Base-by-base conservation (phyloP, 2,329 filamentous ascomycete genomes). In the Aspergillus neoniger region DNA sequence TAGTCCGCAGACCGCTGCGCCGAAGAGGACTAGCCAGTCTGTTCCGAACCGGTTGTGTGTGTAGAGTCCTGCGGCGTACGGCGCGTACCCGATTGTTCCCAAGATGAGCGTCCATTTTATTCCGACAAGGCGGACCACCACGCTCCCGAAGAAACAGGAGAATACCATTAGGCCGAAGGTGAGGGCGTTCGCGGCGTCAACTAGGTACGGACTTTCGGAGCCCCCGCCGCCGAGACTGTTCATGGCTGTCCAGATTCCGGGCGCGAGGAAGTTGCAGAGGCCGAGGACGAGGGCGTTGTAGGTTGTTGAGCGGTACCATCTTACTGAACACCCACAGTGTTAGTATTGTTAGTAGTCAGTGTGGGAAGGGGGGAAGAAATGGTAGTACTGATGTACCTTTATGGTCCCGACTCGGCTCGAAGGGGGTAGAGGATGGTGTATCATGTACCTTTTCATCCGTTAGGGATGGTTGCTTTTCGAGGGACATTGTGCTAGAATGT, bases 81-180 rank as follows among this genome's bases (percentile, higher is more conserved):
- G 88, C 2, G 88, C 87, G 65, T 89, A 92, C 0, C 89, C 89
- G 47, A 90, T 76, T 1, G 89, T 91, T 51, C 90, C 89, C 44
- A 91, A 80, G n/a, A 91, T 84, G 14, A 92, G 75, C 0, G 88
- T 85, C 53, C 85, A 85, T 67, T 90, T 90, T 63, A 92, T 89
- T 0, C 90, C 90, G 43, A 91, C 84, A 48, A 85, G 86, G 30
- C 83, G 83, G 0, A 91, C 87, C 6, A 91, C 74, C 0, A 84
- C 80, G 55, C 86, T 87, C 0, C 85, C 85, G 51, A 91, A 84
- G 69, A 83, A 86, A 69, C 89, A 91, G 0, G 87, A 89, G 0
- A 91, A 69, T 0, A 91, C 86, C 88, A 91, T 91, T 7, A 91
- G 81, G 50, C 86, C 86, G 69, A 91, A 91, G 0, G 88, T 90